Base-by-base conservation (phyloP, 306 rosid genomes). In the Abrus precatorius region DNA sequence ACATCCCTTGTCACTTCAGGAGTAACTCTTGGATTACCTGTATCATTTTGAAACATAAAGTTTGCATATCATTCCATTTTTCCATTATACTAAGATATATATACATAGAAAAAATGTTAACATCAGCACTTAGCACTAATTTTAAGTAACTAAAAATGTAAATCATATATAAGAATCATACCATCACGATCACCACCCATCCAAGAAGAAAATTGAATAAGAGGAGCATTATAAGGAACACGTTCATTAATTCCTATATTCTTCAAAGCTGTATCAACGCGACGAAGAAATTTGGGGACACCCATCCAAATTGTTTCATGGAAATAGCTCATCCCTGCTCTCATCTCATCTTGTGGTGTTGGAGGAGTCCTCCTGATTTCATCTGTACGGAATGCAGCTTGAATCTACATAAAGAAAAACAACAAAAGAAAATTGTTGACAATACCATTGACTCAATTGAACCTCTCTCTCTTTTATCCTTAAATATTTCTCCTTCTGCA, bases 121-220 rank as follows among this genome's bases (percentile, higher is more conserved):
- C 20, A 20, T 20, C 20, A 20, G 20, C 20, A 20, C 20, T 20
- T 20, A 20, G 20, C 20, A 20, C 20, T 20, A 20, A 20, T 20
- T 20, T 20, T 20, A 20, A 20, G 20, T 20, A 20, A 20, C 20
- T 20, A 20, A 20, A 20, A 20, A 20, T 20, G 20, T 20, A 20
- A 20, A 29, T 38, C 62, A 32, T 12, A 47, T 13, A 67, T 64
- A 80, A 78, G 76, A 61, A 65, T 2, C 72, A 32, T 93, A 96
- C 99, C 99, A 82, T 96, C 99, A 61, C 99, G 99, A 72, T 96
- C 99, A 81, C 99, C 99, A 56, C 99, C 99, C 99, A 96, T 96
- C 99, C 99, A 96, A 73, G 99, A 96, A 27, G 99, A 93, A 81
- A 96, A 96, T 50, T 96, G 99, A 83, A 96, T 96, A 66, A 96